Base-by-base conservation (phyloP, 495 filamentous ascomycete species). In the Neurospora sp. region DNA sequence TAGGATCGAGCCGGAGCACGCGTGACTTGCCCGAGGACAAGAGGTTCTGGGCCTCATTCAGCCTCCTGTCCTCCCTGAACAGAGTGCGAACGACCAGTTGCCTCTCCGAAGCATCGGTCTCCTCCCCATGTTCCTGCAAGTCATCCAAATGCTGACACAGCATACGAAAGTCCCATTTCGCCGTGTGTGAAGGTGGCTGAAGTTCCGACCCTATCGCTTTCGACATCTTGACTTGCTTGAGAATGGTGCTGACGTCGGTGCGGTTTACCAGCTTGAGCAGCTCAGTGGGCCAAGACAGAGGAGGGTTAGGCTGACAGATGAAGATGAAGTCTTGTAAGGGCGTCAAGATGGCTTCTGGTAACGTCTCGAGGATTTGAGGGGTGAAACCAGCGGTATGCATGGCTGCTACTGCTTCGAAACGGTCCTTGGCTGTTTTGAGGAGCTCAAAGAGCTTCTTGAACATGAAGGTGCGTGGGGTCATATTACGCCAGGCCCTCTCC, bases 51-150 rank as follows among this genome's bases (percentile, higher is more conserved):
- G 93, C 95, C 80, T 98, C 96, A 35, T 90, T 83, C 70, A 96
- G 91, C 22, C 96, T 91, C 71, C 91, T 89, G 75, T 99, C 96
- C 70, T 98, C 93, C 69, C 90, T 90, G 85, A 97, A 99, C 70
- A 98, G 90, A 16, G 95, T 82, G 59, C 90, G 87, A 16, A 94
- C 93, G 11, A 98, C 88, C 2, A 89, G 88, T 78, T 93, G 90
- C 18, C 94, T 87, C 76, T 97, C 94, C 40, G 89, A 88, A 76
- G 94, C 94, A 16, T 83, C 83, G 9, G 80, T 78, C 27, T 85
- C 85, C 39, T 87, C 84, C 18, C 79, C 77, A 0, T 77, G 75
- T 40, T 83, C 80, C 46, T 81, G 82, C 22, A 82, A 77, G 22
- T 83, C 81, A 22, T 83, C 81, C 1, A 81, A 76, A 69, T 83